A percentile compares a stretch with the other conserved stretches of the same genome.
phyloP scores from a whole-genome alignment of 768 basidiomycete genomes.

The Lactifluus pinguis region DNA sequence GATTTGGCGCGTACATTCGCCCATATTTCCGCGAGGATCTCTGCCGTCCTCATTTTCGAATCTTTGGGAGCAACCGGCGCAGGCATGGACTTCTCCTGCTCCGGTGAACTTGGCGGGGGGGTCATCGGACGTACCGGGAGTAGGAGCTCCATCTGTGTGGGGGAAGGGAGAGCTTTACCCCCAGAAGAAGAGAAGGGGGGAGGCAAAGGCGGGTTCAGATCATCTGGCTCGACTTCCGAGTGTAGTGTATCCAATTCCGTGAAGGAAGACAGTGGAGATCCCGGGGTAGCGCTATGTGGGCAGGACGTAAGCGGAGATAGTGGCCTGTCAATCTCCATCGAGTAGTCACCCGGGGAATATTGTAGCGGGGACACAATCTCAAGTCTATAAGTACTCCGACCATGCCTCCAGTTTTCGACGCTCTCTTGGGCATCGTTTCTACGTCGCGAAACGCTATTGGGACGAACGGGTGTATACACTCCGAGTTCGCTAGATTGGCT shows the following conservation, averaged over 20 bases:
- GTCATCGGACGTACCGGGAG: conserved; percentile 21
- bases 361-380: background rate
- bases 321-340: conserved; percentile 6
- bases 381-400: conserved; percentile 4
- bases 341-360: conserved; percentile 3
- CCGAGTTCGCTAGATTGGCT: conserved; percentile 14
- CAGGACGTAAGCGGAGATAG: conserved; percentile 13
- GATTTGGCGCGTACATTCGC: conserved; percentile 42
- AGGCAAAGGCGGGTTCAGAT: background rate
- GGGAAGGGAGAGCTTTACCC: background rate
- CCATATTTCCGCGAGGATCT: conserved; percentile 57
- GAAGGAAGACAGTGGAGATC: conserved; percentile 7
- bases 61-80: conserved; percentile 28
- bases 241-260: background rate
- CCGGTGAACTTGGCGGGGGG: conserved; percentile 21
- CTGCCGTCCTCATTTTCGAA: conserved; percentile 38
- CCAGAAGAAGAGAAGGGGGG: conserved; percentile 6
- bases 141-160: background rate
- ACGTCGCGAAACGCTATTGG: background rate
- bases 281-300: background rate
- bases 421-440: background rate
- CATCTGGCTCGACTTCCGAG: background rate
- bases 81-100: conserved; percentile 17
- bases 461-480: conserved; percentile 7
- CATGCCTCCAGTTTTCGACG: conserved; percentile 15